These are phyloP conservation scores for Nidula microcarpa DNA, from an alignment of 768 basidiomycete species.

Conservation along the genomic window DNA sequence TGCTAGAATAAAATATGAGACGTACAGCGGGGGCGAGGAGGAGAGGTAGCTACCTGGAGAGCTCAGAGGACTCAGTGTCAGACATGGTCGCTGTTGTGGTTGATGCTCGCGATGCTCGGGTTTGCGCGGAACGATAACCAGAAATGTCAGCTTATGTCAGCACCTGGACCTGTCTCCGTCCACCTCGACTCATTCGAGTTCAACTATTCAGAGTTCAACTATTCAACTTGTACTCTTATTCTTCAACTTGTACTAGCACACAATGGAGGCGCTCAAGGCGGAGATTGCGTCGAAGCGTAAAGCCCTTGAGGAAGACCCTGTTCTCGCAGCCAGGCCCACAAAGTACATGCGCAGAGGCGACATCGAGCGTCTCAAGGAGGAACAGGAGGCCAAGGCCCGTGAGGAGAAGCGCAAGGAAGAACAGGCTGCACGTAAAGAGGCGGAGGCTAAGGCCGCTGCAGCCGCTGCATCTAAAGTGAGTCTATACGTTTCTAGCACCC, in stretches of 20 bases:
- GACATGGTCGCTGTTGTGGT: slow-evolving; percentile 51
- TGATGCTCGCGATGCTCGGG: slow-evolving; percentile 24
- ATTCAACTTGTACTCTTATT: too few relatives aligned
- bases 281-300: slow-evolving; percentile 90
- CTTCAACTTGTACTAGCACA: background rate
- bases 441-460: slow-evolving; percentile 19
- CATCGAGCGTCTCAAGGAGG: slow-evolving; percentile 68
- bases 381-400: slow-evolving; percentile 34
- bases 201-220: too few relatives aligned
- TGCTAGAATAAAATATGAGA: slow-evolving; percentile 39
- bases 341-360: slow-evolving; percentile 94
- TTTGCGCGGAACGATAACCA: slow-evolving; percentile 33
- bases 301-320: slow-evolving; percentile 48
- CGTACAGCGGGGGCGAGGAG: background rate
- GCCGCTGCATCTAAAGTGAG: slow-evolving; percentile 43
- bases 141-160: slow-evolving; percentile 30
- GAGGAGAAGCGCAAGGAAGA: slow-evolving; percentile 29
- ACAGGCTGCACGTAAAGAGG: slow-evolving; percentile 23
- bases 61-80: slow-evolving; percentile 46
- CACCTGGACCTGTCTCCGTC: slow-evolving; percentile 14
- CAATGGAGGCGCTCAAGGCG: slow-evolving; percentile 88
- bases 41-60: slow-evolving; percentile 44
- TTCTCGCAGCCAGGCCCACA: slow-evolving; percentile 40
- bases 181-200: too few relatives aligned
- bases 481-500: slow-evolving; percentile 6